Evolutionary conservation across 163 green algal species (phyloP), one percentile per base, ranked within the genome.

Genomic region (Scenedesmus sp.): DNA sequence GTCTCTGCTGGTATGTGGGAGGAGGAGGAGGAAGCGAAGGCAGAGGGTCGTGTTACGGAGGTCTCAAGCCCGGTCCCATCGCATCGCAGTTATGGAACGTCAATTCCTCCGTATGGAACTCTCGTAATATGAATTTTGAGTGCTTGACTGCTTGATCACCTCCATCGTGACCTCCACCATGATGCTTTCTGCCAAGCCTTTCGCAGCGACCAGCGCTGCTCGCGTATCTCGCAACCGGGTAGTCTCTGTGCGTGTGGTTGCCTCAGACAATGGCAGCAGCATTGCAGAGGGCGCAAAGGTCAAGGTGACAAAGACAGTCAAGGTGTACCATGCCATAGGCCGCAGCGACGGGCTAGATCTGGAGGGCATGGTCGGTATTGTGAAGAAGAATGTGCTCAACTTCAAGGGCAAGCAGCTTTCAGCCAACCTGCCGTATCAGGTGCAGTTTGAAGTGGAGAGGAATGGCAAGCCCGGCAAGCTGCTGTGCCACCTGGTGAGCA

Each of bases 391-490:
- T 54, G 95, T 95, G 7, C 90, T 92, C 3, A 59, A 95, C 4
- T 97, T 92, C 89, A 96, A 98, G 89, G 96, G 95, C 64, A 94
- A 96, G 73, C 77, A 92, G 13, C 81, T 98, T 57, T 97, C 94
- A 20, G 94, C 96, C 9, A 97, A 95, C 88, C 74, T 97, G 54
- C 96, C 96, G 6, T 96, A 90, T 64, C 93, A 96, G 16, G 94
- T 97, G 23, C 86, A 95, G 90, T 97, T 97, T 82, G 15, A 93
- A 2, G 66, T 95, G 6, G 87, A 93, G 26, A 60, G n/a, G n/a
- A 66, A 84, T 34, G 88, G 62, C 81, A 84, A 83, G 26, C 55
- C 88, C 4, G 88, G 18, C 34, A 92, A 92, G 88, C 26, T 92
- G 7, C 56, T 88, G 54, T 55, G 20, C 20, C 88, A 92, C 9